Evolutionary conservation across 2,329 filamentous ascomycete species (phyloP).

Genomic region (Colletotrichum sansevieriae): DNA sequence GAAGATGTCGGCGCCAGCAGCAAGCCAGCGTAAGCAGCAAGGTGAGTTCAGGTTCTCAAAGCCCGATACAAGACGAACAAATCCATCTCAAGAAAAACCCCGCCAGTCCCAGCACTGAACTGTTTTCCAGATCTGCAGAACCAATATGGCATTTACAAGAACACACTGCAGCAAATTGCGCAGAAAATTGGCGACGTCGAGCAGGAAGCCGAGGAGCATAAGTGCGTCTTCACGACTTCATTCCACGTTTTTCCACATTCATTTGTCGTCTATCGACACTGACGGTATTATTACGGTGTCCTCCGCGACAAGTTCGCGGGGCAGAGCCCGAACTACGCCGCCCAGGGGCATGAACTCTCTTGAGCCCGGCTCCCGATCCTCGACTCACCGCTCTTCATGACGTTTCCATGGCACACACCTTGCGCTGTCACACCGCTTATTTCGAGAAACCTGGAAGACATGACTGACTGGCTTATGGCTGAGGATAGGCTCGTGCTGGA

Average conservation of each 20-base stretch:
- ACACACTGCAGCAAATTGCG: constrained; percentile 88
- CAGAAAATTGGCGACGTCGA: constrained; percentile 98
- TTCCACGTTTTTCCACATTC: constrained; percentile 3
- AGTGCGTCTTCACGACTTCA: constrained; percentile 70
- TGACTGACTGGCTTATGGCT: background rate
- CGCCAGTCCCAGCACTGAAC: constrained; percentile 37
- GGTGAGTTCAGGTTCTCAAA: constrained; percentile 60
- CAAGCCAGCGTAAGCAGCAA: constrained; percentile 76
- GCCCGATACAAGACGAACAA: background rate
- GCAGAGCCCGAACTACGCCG: constrained; percentile 1
- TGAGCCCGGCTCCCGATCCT: constrained; percentile 38
- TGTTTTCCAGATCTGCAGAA: constrained; percentile 76
- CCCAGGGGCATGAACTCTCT: constrained; percentile 18
- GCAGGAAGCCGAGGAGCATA: constrained; percentile 97
- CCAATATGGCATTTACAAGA: constrained; percentile 84
- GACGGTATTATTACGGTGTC: background rate
- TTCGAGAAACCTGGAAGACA: background rate
- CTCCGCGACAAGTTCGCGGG: constrained; percentile 3
- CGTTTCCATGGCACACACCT: background rate
- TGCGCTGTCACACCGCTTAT: constrained; percentile 27
- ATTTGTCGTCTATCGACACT: background rate
- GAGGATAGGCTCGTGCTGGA: constrained; percentile 86
- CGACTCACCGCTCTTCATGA: constrained; percentile 38
- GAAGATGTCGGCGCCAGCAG: constrained; percentile 65
- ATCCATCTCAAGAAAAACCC: background rate